A percentile compares a stretch with the other conserved stretches of the same genome.
phyloP scores from a whole-genome alignment of 1,284 basidiomycete species.

The Rhodofomes roseus region DNA sequence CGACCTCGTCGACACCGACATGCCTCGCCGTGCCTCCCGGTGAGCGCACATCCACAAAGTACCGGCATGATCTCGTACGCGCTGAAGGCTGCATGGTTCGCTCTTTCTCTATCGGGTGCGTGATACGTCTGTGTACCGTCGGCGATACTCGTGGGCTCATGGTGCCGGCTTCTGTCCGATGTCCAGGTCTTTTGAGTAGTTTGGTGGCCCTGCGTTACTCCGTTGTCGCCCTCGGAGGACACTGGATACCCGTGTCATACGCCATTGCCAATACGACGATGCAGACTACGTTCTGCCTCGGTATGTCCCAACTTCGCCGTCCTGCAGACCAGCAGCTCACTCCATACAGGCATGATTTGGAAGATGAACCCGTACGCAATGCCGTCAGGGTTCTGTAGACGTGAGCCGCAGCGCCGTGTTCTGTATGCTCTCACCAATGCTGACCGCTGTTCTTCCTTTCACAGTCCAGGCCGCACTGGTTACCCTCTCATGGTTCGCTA shows the following conservation, averaged over 20 bases:
- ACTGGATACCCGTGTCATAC: conserved; percentile 45
- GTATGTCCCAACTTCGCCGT: conserved; percentile 18
- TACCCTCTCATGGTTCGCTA: conserved; percentile 42
- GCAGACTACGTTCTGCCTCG: conserved; percentile 43
- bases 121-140: neutral
- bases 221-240: conserved; percentile 33
- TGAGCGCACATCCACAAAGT: conserved; percentile 12
- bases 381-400: conserved; percentile 53
- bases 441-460: neutral
- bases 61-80: conserved; percentile 28
- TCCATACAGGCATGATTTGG: conserved; percentile 52
- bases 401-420: conserved; percentile 30
- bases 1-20: conserved; percentile 4
- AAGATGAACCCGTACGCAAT: conserved; percentile 55
- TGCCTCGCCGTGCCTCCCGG: conserved; percentile 12
- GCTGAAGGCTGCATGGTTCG: conserved; percentile 29
- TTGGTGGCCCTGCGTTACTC: conserved; percentile 45
- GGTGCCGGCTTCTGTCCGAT: too few species aligned
- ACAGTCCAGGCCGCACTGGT: conserved; percentile 47
- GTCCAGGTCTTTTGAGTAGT: conserved; percentile 46
- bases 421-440: neutral
- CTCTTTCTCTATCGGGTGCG: conserved; percentile 28
- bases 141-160: too few species aligned
- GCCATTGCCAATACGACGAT: conserved; percentile 43
- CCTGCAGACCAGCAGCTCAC: neutral